These are phyloP conservation scores for Inosperma sp. DNA, from an alignment of 768 basidiomycete species.

Conservation along the genomic window DNA sequence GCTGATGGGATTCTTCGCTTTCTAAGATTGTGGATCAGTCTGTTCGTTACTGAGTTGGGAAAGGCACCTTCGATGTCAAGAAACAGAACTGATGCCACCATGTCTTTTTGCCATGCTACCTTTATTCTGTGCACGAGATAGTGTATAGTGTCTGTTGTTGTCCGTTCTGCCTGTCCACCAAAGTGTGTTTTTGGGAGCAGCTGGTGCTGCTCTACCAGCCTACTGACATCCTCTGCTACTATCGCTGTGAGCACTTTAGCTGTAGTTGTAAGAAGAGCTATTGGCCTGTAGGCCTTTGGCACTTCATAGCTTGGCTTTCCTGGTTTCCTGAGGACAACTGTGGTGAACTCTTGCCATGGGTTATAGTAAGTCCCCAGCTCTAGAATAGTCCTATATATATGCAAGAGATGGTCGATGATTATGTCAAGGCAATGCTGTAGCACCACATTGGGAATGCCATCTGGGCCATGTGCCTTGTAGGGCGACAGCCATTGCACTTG, in stretches of 20 bases:
- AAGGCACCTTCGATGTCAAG: slow-evolving; percentile 43
- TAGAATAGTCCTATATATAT: slow-evolving; percentile 16
- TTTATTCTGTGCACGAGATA: slow-evolving; percentile 32
- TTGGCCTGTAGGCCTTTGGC: slow-evolving; percentile 33
- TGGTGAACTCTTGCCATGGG: slow-evolving; percentile 21
- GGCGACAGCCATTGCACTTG: slow-evolving; percentile 14
- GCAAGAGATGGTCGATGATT: slow-evolving; percentile 11
- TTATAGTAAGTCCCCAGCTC: not conserved
- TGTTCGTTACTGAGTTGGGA: slow-evolving; percentile 31
- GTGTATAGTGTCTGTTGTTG: slow-evolving; percentile 34
- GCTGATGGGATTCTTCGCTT: slow-evolving; percentile 22
- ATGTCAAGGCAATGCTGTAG: slow-evolving; percentile 14
- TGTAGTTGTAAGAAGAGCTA: slow-evolving; percentile 31
- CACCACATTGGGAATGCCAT: slow-evolving; percentile 24
- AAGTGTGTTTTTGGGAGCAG: slow-evolving; percentile 36
- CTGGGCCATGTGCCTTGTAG: slow-evolving; percentile 21
- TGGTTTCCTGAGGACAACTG: no score
- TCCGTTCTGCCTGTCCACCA: slow-evolving; percentile 34
- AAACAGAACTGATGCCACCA: slow-evolving; percentile 35
- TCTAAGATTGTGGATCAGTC: slow-evolving; percentile 30
- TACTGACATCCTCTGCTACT: slow-evolving; percentile 20
- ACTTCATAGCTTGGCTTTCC: slow-evolving; percentile 28
- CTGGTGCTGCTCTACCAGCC: slow-evolving; percentile 24
- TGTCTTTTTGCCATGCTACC: slow-evolving; percentile 30
- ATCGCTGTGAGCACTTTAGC: slow-evolving; percentile 26